Evolutionary conservation across 169 alveolate species (phyloP).

Genomic region (Babesia caballi): DNA sequence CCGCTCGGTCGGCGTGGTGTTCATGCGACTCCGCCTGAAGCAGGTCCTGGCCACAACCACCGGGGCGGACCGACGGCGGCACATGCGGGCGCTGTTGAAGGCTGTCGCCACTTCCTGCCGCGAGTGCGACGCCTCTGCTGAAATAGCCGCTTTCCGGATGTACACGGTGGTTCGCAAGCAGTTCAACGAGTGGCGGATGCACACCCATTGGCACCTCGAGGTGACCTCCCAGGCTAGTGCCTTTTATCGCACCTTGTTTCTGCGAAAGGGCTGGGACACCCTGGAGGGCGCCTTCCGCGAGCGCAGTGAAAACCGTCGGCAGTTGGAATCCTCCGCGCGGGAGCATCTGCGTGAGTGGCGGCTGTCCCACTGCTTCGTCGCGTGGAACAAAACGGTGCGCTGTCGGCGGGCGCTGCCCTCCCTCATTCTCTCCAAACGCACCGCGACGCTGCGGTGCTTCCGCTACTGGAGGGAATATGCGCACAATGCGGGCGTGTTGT

Average conservation of each 20-base stretch:
- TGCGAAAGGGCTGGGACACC: conserved; percentile 16
- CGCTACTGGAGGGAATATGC: neutral
- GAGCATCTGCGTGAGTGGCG: neutral
- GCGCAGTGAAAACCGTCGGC: neutral
- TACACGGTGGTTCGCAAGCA: conserved; percentile 1
- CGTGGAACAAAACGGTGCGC: conserved; percentile 12
- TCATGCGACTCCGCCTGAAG: conserved; percentile 15
- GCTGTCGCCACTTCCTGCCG: conserved; percentile 10
- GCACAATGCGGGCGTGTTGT: neutral
- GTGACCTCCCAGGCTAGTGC: neutral
- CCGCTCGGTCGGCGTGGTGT: conserved; percentile 16
- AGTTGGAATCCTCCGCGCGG: neutral
- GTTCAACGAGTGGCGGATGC: conserved; percentile 17
- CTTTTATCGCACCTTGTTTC: neutral
- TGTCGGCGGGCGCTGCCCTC: neutral
- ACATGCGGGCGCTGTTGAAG: neutral
- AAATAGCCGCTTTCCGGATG: neutral
- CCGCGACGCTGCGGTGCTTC: neutral
- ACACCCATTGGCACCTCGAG: conserved; percentile 13
- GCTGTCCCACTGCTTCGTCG: neutral
- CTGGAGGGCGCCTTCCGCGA: neutral
- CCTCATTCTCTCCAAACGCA: neutral
- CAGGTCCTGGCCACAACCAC: neutral
- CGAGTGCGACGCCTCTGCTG: conserved; percentile 5
- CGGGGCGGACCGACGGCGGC: neutral